A percentile compares a stretch with the other conserved stretches of the same genome.
phyloP scores from a whole-genome alignment of 2,329 filamentous ascomycete genomes.

The Scedosporium apiospermum region DNA sequence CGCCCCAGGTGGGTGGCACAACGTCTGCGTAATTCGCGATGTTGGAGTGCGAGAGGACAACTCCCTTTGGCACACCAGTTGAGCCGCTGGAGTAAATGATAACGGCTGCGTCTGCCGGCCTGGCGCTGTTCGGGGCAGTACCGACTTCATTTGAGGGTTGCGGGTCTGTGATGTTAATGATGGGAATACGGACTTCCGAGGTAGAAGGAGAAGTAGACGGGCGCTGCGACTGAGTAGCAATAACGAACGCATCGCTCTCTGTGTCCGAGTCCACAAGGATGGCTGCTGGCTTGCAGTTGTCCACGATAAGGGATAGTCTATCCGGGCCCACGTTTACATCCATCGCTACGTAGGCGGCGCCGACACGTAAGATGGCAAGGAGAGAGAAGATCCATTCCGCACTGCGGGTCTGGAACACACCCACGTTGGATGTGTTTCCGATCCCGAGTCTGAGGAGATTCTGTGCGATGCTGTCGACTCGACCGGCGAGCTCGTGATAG shows the following conservation, averaged over 20 bases:
- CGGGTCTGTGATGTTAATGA: background rate
- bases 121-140: constrained; percentile 7
- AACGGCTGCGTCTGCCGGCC: constrained; percentile 11
- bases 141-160: background rate
- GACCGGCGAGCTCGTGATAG: background rate
- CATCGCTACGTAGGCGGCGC: constrained; percentile 29
- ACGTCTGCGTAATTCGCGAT: constrained; percentile 15
- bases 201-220: background rate
- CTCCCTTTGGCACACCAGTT: constrained; percentile 30
- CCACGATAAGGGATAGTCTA: background rate
- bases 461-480: background rate
- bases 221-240: background rate
- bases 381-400: constrained; percentile 25
- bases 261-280: background rate
- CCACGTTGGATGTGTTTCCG: constrained; percentile 16
- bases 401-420: constrained; percentile 28
- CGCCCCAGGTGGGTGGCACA: background rate
- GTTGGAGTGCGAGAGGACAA: constrained; percentile 20
- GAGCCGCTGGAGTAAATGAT: constrained; percentile 24
- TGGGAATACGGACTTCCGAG: background rate
- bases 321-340: constrained; percentile 21
- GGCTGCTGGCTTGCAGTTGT: background rate
- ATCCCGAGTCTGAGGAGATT: background rate
- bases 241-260: background rate
- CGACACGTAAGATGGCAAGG: constrained; percentile 29